Percentiles rank a stretch among this genome's conserved stretches.
Evolutionary conservation across 495 filamentous ascomycete genomes (phyloP).

Genomic region (Annulohypoxylon moriforme): DNA sequence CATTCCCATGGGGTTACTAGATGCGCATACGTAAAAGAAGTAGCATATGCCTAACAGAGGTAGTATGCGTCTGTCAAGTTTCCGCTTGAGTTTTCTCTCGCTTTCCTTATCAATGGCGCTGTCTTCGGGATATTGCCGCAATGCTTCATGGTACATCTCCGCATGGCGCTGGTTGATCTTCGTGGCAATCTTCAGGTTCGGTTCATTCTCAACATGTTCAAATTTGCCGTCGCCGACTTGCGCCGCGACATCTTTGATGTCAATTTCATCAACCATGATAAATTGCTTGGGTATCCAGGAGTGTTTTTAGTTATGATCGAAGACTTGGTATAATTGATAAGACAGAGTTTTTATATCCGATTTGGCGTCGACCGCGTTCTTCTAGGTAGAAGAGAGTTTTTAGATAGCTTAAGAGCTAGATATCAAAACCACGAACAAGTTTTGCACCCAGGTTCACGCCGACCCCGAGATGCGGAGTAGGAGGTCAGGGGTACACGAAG

Average conservation of each 20-base stretch:
- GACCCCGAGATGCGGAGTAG: no score
- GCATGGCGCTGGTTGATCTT: conserved; percentile 3
- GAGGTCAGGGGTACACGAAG: no score
- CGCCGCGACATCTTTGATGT: not conserved
- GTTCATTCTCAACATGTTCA: not conserved
- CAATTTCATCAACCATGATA: not conserved
- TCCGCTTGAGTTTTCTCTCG: conserved; percentile 14
- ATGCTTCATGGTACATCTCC: conserved; percentile 5
- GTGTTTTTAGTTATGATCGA: not conserved
- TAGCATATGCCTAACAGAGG: conserved; percentile 9
- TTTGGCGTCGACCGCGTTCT: no score
- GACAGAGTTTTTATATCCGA: no score
- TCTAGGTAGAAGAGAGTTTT: no score
- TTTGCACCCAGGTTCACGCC: no score
- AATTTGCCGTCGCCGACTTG: not conserved
- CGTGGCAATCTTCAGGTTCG: not conserved
- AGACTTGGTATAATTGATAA: not conserved
- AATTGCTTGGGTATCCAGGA: not conserved
- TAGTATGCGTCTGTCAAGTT: conserved; percentile 18
- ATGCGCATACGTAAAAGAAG: not conserved
- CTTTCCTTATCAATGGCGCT: conserved; percentile 12
- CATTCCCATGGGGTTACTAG: not conserved
- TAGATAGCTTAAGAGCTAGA: no score
- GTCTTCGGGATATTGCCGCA: not conserved
- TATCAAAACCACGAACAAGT: no score